These are phyloP conservation scores for Tothia fuscella DNA, from an alignment of 2,329 filamentous ascomycete genomes.

Conservation along the genomic window DNA sequence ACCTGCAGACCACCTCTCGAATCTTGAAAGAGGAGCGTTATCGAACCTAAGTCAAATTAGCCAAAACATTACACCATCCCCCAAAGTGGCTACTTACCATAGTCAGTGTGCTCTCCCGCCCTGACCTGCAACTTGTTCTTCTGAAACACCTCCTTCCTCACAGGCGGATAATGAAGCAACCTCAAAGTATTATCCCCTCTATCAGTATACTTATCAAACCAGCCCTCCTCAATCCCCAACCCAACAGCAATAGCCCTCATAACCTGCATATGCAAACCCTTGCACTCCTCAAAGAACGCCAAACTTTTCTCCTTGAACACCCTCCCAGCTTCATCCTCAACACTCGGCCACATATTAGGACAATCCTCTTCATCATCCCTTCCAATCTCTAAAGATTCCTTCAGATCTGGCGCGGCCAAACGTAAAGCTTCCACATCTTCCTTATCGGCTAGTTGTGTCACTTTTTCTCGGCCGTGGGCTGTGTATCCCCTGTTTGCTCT, in stretches of 20 bases:
- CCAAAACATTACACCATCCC: neutral
- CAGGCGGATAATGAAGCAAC: constrained; percentile 64
- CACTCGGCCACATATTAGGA: constrained; percentile 68
- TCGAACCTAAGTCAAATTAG: constrained; percentile 20
- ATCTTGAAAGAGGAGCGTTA: constrained; percentile 42
- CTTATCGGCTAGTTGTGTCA: constrained; percentile 24
- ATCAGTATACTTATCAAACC: constrained; percentile 67
- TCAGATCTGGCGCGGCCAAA: constrained; percentile 31
- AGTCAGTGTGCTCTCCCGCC: constrained; percentile 66
- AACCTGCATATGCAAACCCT: constrained; percentile 59
- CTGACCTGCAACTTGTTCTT: constrained; percentile 58
- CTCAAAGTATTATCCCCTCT: constrained; percentile 43
- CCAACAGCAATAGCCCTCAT: constrained; percentile 81
- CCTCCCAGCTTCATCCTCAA: constrained; percentile 41
- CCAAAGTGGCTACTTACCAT: constrained; percentile 27
- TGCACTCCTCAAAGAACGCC: constrained; percentile 62
- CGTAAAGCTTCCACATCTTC: constrained; percentile 25
- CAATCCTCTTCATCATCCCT: constrained; percentile 46
- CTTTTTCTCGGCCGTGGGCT: constrained; percentile 32
- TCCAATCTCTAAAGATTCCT: constrained; percentile 51
- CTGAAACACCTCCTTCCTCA: constrained; percentile 52
- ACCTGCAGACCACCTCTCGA: constrained; percentile 46
- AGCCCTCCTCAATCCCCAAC: constrained; percentile 56
- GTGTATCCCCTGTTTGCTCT: constrained; percentile 38
- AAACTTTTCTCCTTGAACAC: constrained; percentile 63